Conservation (phyloP, 2,329 filamentous ascomycete genomes). For the Aspergillus ustus region DNA sequence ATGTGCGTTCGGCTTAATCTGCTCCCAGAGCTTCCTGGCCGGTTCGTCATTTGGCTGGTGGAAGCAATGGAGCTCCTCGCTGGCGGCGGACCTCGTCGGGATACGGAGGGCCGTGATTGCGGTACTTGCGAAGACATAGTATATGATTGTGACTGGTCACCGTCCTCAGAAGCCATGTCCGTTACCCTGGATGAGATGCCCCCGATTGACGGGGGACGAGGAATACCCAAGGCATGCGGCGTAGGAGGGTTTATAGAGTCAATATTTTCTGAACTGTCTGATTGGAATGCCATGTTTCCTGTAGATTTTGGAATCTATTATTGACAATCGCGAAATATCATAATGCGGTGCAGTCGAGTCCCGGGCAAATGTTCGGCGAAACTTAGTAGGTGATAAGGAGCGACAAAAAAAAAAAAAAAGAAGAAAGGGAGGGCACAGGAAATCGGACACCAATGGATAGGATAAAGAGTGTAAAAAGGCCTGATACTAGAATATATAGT, state of each 20-base stretch:
- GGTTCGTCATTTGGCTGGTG: constrained; percentile 51
- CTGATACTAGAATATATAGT: constrained; percentile 15
- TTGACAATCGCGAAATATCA: constrained; percentile 26
- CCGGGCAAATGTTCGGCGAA: constrained; percentile 1
- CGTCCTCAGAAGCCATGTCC: constrained; percentile 60
- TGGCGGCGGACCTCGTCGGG: constrained; percentile 58
- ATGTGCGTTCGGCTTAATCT: constrained; percentile 83
- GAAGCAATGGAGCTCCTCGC: constrained; percentile 44
- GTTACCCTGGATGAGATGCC: constrained; percentile 74
- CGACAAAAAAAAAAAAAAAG: constrained; percentile 20
- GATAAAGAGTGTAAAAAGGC: constrained; percentile 27
- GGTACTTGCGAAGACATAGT: constrained; percentile 56
- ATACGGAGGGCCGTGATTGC: constrained; percentile 61
- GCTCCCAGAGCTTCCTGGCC: constrained; percentile 63
- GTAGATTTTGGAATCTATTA: constrained; percentile 17
- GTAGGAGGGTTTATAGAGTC: constrained; percentile 47
- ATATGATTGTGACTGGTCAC: constrained; percentile 45
- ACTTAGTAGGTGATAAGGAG: constrained; percentile 18
- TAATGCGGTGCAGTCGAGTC: constrained; percentile 20
- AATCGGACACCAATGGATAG: constrained; percentile 1
- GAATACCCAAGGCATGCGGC: constrained; percentile 58
- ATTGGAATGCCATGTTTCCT: constrained; percentile 29
- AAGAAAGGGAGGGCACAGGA: constrained; percentile 7
- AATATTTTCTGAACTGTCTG: constrained; percentile 41
- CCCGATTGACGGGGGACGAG: constrained; percentile 44